Base-by-base conservation (phyloP, 2,329 filamentous ascomycete species). In the Trichoderma koningiopsis region DNA sequence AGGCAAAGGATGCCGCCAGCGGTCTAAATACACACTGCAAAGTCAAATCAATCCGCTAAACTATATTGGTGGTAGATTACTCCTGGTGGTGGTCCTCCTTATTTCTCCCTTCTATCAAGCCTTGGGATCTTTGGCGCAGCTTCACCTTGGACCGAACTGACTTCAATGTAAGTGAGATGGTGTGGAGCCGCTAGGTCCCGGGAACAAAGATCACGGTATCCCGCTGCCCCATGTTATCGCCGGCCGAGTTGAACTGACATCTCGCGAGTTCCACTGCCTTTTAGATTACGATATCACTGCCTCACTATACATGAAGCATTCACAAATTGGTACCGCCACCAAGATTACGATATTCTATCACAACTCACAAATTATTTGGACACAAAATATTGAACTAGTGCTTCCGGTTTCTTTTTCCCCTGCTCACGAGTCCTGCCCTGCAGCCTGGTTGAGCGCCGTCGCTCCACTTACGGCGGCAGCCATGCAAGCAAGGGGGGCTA, bases 401-500 rank as follows among this genome's bases (percentile, higher is more conserved):
- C 33, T 33, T 31, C 13, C 37, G 47, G 29, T 14, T 53, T 53
- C 8, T 13, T 40, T 31, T 57, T 35, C 35, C 62, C 53, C 27
- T 65, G 35, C 62, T 57, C 53, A 47, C 11, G 29, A 57, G 27
- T 19, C 37, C 22, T 57, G 27, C 62, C 62, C 62, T 65, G 62
- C 62, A 65, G 62, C 53, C 53, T 27, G 27, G 33, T n/a, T 22
- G 33, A 64, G 49, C 24, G 52, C 8, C 49, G 11, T 24, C 7
- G 49, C 53, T 65, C 62, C 62, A 65, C 52, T 22, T 24, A 24
- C 40, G 24, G 27, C 62, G 37, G 53, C 35, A 65, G 35, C 35
- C 33, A 27, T 24, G 24, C 40, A 65, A 65, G 62, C 52, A 65
- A 65, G 62, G 62, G 62, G 24, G 22, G 10, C 31, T 49, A 65